These are phyloP conservation scores for Hypoxylon sp. DNA, from an alignment of 2,329 filamentous ascomycete species.

Conservation along the genomic window DNA sequence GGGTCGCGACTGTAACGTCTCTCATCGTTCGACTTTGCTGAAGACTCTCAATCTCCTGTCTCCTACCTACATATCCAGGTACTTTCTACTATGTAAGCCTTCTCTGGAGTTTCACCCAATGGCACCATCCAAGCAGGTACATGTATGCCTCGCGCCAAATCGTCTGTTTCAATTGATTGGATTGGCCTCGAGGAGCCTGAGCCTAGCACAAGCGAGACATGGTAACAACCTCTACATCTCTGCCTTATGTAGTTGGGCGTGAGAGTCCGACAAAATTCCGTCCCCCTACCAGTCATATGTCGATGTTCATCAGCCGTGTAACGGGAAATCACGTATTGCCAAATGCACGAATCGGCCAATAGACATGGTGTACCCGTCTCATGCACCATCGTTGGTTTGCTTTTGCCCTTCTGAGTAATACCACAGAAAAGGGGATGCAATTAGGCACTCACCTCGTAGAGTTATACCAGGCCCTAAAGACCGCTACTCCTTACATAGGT, in stretches of 20 bases:
- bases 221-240: not conserved
- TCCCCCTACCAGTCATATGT: conserved; percentile 1
- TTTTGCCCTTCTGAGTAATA: not conserved
- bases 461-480: not conserved
- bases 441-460: not conserved
- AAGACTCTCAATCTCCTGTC: not conserved
- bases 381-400: conserved; percentile 4
- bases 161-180: not conserved
- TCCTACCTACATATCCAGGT: not conserved
- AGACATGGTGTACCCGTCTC: not conserved
- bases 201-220: not conserved
- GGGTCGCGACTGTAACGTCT: not conserved
- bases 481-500: too few species aligned
- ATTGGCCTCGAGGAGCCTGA: not conserved
- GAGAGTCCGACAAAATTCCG: not conserved
- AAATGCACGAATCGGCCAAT: conserved; percentile 21
- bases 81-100: not conserved
- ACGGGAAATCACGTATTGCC: conserved; percentile 28
- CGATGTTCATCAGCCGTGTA: not conserved
- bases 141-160: not conserved
- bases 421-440: not conserved
- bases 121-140: not conserved
- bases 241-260: not conserved
- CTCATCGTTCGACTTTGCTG: not conserved
- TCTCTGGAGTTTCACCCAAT: conserved; percentile 1